Conservation (phyloP, 1,139 yeast species). For the Candida sp. region DNA sequence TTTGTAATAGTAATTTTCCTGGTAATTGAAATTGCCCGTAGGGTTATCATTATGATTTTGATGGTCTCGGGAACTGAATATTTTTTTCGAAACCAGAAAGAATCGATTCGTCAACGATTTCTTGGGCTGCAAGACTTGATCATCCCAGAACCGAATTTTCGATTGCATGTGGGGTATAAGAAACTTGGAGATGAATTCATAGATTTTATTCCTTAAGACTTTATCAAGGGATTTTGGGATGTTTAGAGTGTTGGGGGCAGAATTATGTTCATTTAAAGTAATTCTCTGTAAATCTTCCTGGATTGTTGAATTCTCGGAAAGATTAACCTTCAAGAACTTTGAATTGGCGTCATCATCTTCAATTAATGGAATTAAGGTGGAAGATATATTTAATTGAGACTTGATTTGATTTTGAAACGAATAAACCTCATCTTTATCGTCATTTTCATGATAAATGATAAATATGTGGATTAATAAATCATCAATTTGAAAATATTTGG, state of each 20-base stretch:
- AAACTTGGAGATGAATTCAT: conserved; percentile 53
- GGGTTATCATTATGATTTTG: conserved; percentile 11
- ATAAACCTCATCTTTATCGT: conserved; percentile 20
- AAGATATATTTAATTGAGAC: conserved; percentile 20
- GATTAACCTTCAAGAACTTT: conserved; percentile 11
- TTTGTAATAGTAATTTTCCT: conserved; percentile 53
- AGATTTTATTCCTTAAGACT: conserved; percentile 39
- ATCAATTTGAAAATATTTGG: conserved; percentile 56
- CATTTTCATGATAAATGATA: conserved; percentile 30
- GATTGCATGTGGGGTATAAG: conserved; percentile 79
- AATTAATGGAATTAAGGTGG: conserved; percentile 27
- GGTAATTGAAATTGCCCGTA: conserved; percentile 30
- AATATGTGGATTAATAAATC: conserved; percentile 51
- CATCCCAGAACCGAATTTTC: conserved; percentile 75
- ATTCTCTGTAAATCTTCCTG: conserved; percentile 51
- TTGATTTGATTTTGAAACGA: conserved; percentile 30
- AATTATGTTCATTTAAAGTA: conserved; percentile 19
- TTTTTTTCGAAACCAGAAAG: conserved; percentile 63
- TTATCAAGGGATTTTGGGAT: conserved; percentile 37
- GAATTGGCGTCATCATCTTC: conserved; percentile 7
- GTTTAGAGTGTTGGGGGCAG: conserved; percentile 9
- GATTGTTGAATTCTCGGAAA: conserved; percentile 45
- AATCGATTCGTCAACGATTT: conserved; percentile 72
- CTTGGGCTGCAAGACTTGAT: conserved; percentile 65
- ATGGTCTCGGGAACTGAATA: conserved; percentile 35